These are phyloP conservation scores for Hypoxylon fuscum DNA, from an alignment of 495 filamentous ascomycete genomes.

Conservation along the genomic window DNA sequence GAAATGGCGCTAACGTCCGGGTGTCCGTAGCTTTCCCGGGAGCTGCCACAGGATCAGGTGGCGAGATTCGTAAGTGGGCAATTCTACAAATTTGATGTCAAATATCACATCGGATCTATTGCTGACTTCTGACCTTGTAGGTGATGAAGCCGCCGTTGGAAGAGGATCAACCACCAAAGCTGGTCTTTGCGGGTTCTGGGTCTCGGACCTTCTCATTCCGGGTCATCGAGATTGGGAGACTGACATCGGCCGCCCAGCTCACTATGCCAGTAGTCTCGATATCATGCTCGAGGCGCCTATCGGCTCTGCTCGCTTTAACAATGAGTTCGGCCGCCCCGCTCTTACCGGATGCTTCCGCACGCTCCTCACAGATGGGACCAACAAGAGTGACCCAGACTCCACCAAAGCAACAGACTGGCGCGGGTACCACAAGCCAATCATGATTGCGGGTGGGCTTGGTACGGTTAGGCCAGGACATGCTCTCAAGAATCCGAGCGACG, in stretches of 20 bases:
- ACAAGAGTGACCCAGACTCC: conserved; percentile 57
- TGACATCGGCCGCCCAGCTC: conserved; percentile 86
- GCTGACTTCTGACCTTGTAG: conserved; percentile 8
- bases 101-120: too few species aligned
- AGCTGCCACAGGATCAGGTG: conserved; percentile 93
- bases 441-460: conserved; percentile 96
- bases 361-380: conserved; percentile 71
- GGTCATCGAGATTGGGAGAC: conserved; percentile 85
- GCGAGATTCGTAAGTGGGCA: conserved; percentile 72
- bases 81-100: not conserved
- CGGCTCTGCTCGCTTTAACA: conserved; percentile 94
- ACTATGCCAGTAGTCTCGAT: conserved; percentile 91
- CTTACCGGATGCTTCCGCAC: conserved; percentile 91
- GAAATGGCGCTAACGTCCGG: conserved; percentile 5
- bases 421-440: conserved; percentile 98
- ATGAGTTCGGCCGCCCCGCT: conserved; percentile 95
- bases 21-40: conserved; percentile 63
- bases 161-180: conserved; percentile 93
- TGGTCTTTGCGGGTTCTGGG: conserved; percentile 90
- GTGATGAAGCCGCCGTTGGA: conserved; percentile 92
- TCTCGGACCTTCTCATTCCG: conserved; percentile 91
- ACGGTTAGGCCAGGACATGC: conserved; percentile 96
- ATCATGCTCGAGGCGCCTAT: conserved; percentile 98
- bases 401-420: conserved; percentile 71
- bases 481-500: conserved; percentile 78